phyloP scores from a whole-genome alignment of 306 rosid species.

The Pyrus communis region DNA sequence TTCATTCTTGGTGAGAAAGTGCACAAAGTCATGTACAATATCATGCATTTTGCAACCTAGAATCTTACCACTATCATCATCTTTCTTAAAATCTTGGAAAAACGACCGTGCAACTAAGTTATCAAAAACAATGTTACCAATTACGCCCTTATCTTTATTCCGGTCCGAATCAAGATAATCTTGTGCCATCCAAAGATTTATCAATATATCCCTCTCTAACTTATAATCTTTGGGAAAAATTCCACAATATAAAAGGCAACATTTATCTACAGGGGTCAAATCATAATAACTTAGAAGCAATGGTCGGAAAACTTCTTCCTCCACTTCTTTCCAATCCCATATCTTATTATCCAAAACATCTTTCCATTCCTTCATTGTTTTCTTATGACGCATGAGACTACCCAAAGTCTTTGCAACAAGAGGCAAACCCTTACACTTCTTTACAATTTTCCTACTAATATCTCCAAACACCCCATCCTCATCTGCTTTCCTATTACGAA shows the following conservation, averaged over 20 bases:
- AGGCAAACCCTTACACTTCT: background rate
- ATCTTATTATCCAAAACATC: background rate
- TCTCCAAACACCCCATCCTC: background rate
- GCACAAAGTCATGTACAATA: background rate
- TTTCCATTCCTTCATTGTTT: background rate
- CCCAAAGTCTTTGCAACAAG: background rate
- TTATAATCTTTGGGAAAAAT: background rate
- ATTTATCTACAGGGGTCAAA: background rate
- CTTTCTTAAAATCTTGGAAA: background rate
- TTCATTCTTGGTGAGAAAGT: background rate
- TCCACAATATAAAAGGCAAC: background rate
- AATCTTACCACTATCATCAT: background rate
- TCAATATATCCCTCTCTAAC: background rate
- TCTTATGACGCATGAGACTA: background rate
- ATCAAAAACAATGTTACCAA: background rate
- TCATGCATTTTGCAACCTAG: background rate
- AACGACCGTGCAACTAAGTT: background rate
- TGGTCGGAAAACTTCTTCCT: background rate
- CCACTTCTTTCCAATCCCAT: background rate
- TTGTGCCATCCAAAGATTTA: background rate
- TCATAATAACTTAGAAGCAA: background rate
- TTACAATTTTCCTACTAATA: background rate
- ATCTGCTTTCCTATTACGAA: background rate
- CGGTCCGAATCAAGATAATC: background rate
- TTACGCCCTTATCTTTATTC: background rate